Evolutionary conservation across 2,329 filamentous ascomycete genomes (phyloP).

Genomic region (Metarhizium rileyi): DNA sequence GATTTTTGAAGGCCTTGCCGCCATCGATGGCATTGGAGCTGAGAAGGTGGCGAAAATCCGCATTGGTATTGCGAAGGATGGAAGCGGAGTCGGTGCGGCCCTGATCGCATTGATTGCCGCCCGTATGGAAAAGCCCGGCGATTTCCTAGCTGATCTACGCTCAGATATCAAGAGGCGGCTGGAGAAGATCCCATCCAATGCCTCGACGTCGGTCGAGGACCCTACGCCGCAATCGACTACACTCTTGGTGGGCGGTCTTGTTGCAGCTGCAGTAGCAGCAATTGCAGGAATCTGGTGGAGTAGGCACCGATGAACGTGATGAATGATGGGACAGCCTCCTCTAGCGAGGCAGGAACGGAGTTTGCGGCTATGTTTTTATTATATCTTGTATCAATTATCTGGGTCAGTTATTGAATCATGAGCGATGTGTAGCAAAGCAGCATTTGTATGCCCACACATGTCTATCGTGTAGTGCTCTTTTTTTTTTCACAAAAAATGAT

Average conservation of each 20-base stretch:
- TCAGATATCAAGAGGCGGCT: conserved; percentile 27
- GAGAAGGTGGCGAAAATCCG: conserved; percentile 76
- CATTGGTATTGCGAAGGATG: conserved; percentile 95
- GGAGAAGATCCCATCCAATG: conserved; percentile 21
- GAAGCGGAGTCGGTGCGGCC: conserved; percentile 74
- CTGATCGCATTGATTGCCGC: conserved; percentile 87
- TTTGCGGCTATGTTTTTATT: conserved; percentile 1
- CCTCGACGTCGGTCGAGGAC: conserved; percentile 19
- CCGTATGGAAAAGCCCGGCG: conserved; percentile 44
- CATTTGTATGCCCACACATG: conserved; percentile 2
- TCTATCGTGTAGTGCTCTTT: not conserved
- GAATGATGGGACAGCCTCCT: not conserved
- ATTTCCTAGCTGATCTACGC: conserved; percentile 33
- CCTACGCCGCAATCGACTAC: conserved; percentile 19
- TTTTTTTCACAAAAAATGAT: not conserved
- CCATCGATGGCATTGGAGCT: conserved; percentile 66
- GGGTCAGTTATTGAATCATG: conserved; percentile 1
- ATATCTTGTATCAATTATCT: conserved; percentile 1
- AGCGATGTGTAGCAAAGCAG: not conserved
- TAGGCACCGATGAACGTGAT: conserved; percentile 14
- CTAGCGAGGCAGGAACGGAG: conserved; percentile 2
- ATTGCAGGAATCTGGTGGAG: conserved; percentile 29
- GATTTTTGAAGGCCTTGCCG: conserved; percentile 71
- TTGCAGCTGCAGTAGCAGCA: conserved; percentile 29
- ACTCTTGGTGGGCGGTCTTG: conserved; percentile 22